Percentiles rank a stretch among this genome's conserved stretches.
These are phyloP conservation scores for Neoboletus subvelutipes DNA, from an alignment of 768 basidiomycete species.

Conservation along the genomic window DNA sequence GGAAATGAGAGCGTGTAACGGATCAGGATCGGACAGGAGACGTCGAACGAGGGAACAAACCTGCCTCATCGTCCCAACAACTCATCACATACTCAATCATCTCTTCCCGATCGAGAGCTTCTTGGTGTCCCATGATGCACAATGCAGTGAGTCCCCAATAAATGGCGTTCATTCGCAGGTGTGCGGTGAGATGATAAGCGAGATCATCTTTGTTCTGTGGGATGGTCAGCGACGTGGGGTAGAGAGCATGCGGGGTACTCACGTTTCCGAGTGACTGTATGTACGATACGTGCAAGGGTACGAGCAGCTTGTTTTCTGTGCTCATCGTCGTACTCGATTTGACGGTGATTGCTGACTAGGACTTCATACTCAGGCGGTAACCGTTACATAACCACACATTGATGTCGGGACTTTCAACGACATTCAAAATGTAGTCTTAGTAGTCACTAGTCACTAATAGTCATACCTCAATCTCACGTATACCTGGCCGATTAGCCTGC, in stretches of 20 bases:
- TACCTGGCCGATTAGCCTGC: too few relatives aligned
- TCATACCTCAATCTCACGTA: too few relatives aligned
- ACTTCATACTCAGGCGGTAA: background rate
- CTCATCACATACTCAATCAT: slow-evolving; percentile 89
- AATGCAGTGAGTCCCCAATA: slow-evolving; percentile 96
- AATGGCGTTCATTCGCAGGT: slow-evolving; percentile 91
- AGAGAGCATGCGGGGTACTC: slow-evolving; percentile 8
- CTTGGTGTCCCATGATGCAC: slow-evolving; percentile 71
- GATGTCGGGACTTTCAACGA: too few relatives aligned
- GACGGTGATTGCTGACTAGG: background rate
- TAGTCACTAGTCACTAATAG: too few relatives aligned
- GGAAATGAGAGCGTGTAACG: background rate
- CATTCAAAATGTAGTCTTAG: too few relatives aligned
- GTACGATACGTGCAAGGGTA: slow-evolving; percentile 68
- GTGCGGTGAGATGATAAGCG: slow-evolving; percentile 85
- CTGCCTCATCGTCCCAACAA: slow-evolving; percentile 93
- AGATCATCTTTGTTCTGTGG: slow-evolving; percentile 79
- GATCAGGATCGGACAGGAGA: slow-evolving; percentile 2
- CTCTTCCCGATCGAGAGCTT: slow-evolving; percentile 79
- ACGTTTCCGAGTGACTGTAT: slow-evolving; percentile 76
- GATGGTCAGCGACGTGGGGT: slow-evolving; percentile 1
- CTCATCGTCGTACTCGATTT: slow-evolving; percentile 11
- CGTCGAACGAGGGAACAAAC: slow-evolving; percentile 33
- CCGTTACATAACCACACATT: too few relatives aligned
- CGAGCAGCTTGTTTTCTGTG: slow-evolving; percentile 33